Base-by-base conservation (phyloP, 352 stramenopile species). In the Phytophthora fragariaefolia region DNA sequence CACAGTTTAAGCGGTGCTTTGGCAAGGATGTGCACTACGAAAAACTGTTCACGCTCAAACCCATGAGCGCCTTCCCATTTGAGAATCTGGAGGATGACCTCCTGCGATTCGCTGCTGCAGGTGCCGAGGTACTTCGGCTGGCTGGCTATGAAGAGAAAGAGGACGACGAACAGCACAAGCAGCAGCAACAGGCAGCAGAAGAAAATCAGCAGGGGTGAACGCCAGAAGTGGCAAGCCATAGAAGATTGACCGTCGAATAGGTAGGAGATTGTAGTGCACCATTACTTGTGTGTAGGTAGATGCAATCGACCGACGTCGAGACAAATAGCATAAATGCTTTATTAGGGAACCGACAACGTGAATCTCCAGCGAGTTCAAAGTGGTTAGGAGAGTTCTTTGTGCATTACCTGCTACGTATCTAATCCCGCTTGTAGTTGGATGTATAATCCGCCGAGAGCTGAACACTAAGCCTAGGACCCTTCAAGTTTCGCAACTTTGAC, bases 11-110 rank as follows among this genome's bases (percentile, higher is more conserved):
- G 51, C 74, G 81, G 0, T 91, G 80, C 49, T 91, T 90, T 54
- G 83, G 83, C 32, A 89, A 89, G 61, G 80, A 89, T 53, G 77
- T 87, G 26, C 69, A 84, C 51, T 91, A 89, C 61, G 75, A 89
- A 13, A 88, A 87, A 59, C 64, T 83, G 20, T 91, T 90, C 56
- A 83, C 76, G 23, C 65, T 93, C 9, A 89, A 86, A 34, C 79
- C 85, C 13, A 80, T 93, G 64, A 84, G 66, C 40, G 79, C 79
- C 13, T 89, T 89, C 56, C 62, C 76, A 0, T 93, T 93, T 60
- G 81, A 85, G 51, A 76, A 84, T 8, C 59, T 93, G 6, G 84
- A 91, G 54, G 38, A 66, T 13, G 71, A 83, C 28, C 69, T 91
- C 34, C 61, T 89, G 9, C 71, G 66, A 23, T 91, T 79, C 61